A percentile compares a stretch with the other conserved stretches of the same genome.
Conservation (phyloP, 495 filamentous ascomycete genomes). For the Astrothelium macrocarpum region DNA sequence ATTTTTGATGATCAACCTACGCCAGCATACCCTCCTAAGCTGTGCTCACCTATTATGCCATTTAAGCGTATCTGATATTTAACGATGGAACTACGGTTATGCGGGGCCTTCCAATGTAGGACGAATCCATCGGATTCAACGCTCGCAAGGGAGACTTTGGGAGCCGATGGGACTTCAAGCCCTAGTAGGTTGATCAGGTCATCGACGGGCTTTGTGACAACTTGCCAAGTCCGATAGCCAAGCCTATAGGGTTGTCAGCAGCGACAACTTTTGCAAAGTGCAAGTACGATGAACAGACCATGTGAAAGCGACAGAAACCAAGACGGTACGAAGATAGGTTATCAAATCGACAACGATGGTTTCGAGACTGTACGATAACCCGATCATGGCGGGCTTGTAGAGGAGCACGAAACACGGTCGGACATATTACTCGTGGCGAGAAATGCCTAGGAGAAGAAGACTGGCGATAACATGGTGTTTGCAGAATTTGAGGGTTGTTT, state of each 20-base stretch:
- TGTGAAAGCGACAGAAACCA: constrained; percentile 20
- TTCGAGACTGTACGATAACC: background rate
- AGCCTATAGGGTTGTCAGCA: constrained; percentile 45
- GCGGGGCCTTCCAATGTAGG: constrained; percentile 82
- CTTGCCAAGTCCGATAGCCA: constrained; percentile 69
- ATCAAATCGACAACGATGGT: background rate
- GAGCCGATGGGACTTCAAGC: constrained; percentile 82
- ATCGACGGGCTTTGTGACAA: constrained; percentile 80
- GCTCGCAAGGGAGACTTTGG: constrained; percentile 83
- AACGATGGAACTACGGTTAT: constrained; percentile 64
- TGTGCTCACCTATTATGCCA: constrained; percentile 67
- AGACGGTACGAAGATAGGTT: constrained; percentile 19
- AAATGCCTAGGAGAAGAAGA: background rate
- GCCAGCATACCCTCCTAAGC: background rate
- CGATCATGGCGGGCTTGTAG: background rate
- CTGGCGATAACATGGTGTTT: background rate
- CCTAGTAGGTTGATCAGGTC: constrained; percentile 83
- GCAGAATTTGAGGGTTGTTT: background rate
- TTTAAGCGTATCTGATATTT: constrained; percentile 92
- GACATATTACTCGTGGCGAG: background rate
- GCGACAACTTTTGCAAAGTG: background rate
- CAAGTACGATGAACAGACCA: constrained; percentile 14
- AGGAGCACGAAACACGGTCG: too few relatives aligned
- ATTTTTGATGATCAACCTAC: background rate
- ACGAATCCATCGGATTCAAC: constrained; percentile 78